Conservation (phyloP, 2,329 filamentous ascomycete species). For the Orbilia javanica region DNA sequence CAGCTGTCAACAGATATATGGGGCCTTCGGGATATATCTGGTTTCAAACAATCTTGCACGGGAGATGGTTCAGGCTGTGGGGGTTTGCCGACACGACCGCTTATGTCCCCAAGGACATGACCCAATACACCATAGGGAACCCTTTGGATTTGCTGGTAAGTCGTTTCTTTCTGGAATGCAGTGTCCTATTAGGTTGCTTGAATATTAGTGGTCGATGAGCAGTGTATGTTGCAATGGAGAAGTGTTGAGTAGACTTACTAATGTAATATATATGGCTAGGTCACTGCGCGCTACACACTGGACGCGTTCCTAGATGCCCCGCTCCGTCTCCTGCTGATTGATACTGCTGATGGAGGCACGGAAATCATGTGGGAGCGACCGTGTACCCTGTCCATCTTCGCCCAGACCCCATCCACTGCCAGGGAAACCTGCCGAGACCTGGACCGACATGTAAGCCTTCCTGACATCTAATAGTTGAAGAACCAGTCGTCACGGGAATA, state of each 20-base stretch:
- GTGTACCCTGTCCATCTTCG: constrained; percentile 23
- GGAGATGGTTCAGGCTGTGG: constrained; percentile 41
- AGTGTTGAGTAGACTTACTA: not conserved
- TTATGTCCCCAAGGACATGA: constrained; percentile 35
- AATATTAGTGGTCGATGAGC: too few species aligned
- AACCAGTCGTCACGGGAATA: not conserved
- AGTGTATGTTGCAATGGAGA: not conserved
- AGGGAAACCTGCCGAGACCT: not conserved
- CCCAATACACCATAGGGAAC: constrained; percentile 43
- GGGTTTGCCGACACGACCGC: constrained; percentile 20
- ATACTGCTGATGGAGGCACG: constrained; percentile 36
- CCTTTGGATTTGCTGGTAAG: constrained; percentile 38
- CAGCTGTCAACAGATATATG: constrained; percentile 20
- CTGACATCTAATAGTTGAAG: not conserved
- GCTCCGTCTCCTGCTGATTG: constrained; percentile 24
- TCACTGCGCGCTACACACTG: constrained; percentile 1
- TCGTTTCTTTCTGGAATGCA: not conserved
- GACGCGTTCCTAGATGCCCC: constrained; percentile 40
- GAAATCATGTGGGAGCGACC: constrained; percentile 36
- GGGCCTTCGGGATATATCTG: constrained; percentile 31
- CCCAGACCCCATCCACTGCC: not conserved
- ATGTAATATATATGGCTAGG: not conserved
- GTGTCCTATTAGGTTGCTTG: not conserved
- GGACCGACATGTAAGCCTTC: constrained; percentile 24
- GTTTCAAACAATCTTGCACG: constrained; percentile 39